phyloP scores from a whole-genome alignment of 371 early-diverging fungal species.

The Rozella allomycis region DNA sequence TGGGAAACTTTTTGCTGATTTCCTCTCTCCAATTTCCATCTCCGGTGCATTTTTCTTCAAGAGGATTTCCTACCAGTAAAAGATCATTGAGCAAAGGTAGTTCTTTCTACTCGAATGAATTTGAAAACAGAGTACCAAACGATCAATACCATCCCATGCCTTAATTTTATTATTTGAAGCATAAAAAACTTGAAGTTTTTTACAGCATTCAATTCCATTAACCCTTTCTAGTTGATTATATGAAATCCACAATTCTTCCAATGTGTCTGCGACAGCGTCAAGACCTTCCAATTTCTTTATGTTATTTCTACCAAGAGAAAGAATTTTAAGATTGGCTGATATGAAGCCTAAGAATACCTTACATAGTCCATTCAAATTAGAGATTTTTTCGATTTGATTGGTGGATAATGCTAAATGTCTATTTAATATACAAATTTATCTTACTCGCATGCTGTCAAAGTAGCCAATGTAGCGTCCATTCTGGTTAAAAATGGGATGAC shows the following conservation, averaged over 20 bases:
- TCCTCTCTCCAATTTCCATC: conserved; percentile 23
- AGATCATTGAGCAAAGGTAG: conserved; percentile 23
- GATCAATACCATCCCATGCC: conserved; percentile 20
- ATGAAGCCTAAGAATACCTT: conserved; percentile 2
- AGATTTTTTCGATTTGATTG: conserved; percentile 28
- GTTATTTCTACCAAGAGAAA: conserved; percentile 26
- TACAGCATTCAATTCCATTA: conserved; percentile 28
- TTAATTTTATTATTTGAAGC: conserved; percentile 31
- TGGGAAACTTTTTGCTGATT: conserved; percentile 17
- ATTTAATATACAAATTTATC: not conserved
- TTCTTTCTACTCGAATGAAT: not conserved
- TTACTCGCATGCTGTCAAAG: conserved; percentile 4
- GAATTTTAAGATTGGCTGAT: conserved; percentile 8
- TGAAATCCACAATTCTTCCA: conserved; percentile 29
- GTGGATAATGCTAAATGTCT: conserved; percentile 23
- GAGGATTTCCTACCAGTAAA: conserved; percentile 19
- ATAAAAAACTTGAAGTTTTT: conserved; percentile 28
- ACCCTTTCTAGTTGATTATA: conserved; percentile 27
- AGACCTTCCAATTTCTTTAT: conserved; percentile 32
- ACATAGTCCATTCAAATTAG: conserved; percentile 22
- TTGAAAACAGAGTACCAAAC: conserved; percentile 7
- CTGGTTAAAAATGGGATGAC: conserved; percentile 22
- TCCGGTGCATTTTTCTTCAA: conserved; percentile 26
- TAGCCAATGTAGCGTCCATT: conserved; percentile 21
- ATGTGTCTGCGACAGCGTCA: conserved; percentile 25